Evolutionary conservation across 129 eudicot genomes (phyloP).

Genomic region (Flaveria trinervia): DNA sequence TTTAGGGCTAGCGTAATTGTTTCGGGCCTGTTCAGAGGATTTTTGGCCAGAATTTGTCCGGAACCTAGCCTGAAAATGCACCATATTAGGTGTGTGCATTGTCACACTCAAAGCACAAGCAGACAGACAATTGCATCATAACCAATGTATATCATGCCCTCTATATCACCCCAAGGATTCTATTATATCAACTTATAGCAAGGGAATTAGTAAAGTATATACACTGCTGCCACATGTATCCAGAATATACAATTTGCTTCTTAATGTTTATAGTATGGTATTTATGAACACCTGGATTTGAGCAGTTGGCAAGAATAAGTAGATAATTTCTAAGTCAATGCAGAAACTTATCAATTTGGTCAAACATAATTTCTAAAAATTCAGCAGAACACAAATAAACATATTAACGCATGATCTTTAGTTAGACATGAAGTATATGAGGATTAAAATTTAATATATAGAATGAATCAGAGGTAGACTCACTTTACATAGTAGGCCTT

Average conservation of each 20-base stretch:
- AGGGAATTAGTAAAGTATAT: neutral
- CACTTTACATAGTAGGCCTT: slow-evolving; percentile 85
- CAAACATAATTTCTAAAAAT: slow-evolving; percentile 10
- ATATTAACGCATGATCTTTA: neutral
- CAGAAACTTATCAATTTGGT: neutral
- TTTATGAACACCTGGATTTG: neutral
- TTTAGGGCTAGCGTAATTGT: no score
- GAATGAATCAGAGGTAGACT: slow-evolving; percentile 16
- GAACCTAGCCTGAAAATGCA: neutral
- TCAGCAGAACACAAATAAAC: neutral
- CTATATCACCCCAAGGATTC: no score
- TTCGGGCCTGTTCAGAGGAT: no score
- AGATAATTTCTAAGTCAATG: neutral
- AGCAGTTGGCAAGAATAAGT: neutral
- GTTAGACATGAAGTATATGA: neutral
- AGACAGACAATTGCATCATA: neutral
- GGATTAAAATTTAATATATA: neutral
- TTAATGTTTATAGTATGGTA: neutral
- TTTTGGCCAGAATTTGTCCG: no score
- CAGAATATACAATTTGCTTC: no score
- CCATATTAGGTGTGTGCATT: neutral
- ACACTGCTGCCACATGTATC: neutral
- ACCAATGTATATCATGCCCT: neutral
- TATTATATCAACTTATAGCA: neutral
- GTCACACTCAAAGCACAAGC: neutral